These are phyloP conservation scores for Coffea eugenioides DNA, from an alignment of 257 asterid species.

Conservation along the genomic window DNA sequence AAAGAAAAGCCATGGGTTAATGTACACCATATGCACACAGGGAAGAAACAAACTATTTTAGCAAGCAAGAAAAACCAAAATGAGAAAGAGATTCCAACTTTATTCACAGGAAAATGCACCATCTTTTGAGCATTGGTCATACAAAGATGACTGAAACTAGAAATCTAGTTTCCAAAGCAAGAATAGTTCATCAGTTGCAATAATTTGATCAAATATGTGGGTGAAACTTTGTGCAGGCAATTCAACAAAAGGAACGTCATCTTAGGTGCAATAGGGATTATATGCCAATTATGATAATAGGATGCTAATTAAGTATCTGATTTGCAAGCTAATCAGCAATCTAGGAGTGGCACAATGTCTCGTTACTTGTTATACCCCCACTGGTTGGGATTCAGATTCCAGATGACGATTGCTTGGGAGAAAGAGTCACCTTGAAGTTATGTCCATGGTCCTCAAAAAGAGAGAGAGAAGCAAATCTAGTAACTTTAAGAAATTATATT, in stretches of 20 bases:
- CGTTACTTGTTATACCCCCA: background rate
- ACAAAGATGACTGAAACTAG: background rate
- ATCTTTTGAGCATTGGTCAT: background rate
- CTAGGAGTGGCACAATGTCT: background rate
- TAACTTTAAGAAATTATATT: background rate
- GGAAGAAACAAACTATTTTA: background rate
- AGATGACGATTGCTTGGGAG: background rate
- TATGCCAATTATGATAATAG: background rate
- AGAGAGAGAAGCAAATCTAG: background rate
- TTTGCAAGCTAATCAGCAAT: background rate
- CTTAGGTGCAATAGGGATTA: background rate
- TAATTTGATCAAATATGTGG: background rate
- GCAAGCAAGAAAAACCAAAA: no score
- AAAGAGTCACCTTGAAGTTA: background rate
- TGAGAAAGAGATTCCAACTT: background rate
- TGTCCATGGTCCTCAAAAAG: background rate
- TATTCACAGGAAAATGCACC: background rate
- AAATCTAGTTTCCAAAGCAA: background rate
- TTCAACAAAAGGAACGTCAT: background rate
- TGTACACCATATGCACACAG: background rate
- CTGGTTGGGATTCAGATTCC: background rate
- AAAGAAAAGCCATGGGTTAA: slow-evolving; percentile 3
- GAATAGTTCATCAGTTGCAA: background rate
- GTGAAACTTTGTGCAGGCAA: background rate
- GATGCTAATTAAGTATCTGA: background rate